Base-by-base conservation (phyloP, 257 asterid genomes). In the Solanum piurae region DNA sequence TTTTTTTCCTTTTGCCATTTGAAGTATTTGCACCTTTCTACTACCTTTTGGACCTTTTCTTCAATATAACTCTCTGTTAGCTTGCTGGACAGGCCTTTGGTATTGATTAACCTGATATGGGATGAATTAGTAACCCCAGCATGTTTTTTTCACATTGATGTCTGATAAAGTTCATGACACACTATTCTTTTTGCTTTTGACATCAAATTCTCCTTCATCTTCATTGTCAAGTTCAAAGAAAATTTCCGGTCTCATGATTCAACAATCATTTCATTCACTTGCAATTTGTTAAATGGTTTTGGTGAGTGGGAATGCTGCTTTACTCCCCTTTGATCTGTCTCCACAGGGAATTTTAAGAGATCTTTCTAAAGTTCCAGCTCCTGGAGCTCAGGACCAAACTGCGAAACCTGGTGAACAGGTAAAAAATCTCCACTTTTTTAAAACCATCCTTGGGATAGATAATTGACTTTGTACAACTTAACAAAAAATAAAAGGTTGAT, bases 341-440 rank as follows among this genome's bases (percentile, higher is more conserved):
- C 83, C 64, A 87, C 95, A 96, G 99, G 99, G 99, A 87, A 88
- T 95, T 87, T 83, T 96, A 73, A 93, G 99, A 88, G 99, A 95
- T 90, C 96, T 96, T 84, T 86, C 98, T 68, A 95, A 94, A 91
- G 94, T 91, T 90, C 94, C 97, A 62, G 38, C 92, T 68, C 85
- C 88, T 58, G 95, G 93, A 77, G 89, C 88, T 72, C 98, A 93
- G 86, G 92, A 93, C 84, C 92, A 90, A 82, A 89, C 76, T 84
- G 87, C 88, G 88, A 93, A 93, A 94, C 91, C 94, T 88, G 69
- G 89, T 91, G 93, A 92, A 88, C 90, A 91, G 90, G 95, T 90
- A 85, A 16, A 89, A 87, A 44, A 79, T 44, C 85, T 82, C 29
- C 31, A 49, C 44, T 27, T 25, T 46, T 40, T 38, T 68, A 44